These are phyloP conservation scores for Aquilaria agallochum DNA, from an alignment of 441 rosid genomes.

Conservation along the genomic window DNA sequence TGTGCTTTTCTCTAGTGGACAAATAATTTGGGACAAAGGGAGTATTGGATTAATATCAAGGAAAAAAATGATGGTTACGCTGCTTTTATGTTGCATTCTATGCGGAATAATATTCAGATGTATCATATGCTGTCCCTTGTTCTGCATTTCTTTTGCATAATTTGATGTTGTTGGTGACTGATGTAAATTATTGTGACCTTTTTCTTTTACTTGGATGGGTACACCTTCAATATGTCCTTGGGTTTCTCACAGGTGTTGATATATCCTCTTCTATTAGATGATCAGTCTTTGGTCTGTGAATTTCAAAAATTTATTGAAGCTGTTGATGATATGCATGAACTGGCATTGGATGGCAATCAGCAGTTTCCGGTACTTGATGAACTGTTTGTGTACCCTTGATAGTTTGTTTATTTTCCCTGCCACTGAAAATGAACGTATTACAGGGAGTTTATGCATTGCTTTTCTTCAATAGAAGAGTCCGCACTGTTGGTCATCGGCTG, in stretches of 20 bases:
- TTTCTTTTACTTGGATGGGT: no score
- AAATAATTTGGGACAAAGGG: no score
- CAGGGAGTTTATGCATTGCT: conserved; percentile 96
- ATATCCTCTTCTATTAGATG: conserved; percentile 90
- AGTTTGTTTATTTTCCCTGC: conserved; percentile 8
- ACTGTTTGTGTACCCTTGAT: conserved; percentile 16
- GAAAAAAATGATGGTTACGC: no score
- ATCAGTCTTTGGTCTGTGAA: conserved; percentile 70
- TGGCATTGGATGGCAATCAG: conserved; percentile 90
- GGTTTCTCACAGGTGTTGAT: conserved; percentile 69
- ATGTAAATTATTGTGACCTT: no score
- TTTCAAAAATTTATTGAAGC: conserved; percentile 89
- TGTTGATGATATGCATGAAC: conserved; percentile 88
- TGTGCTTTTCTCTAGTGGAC: no score
- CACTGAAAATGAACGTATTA: conserved; percentile 17
- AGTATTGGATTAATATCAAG: no score
- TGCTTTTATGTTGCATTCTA: no score
- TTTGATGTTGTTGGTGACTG: no score
- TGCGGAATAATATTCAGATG: no score
- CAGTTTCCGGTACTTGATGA: conserved; percentile 75
- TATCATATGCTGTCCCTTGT: no score
- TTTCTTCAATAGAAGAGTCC: conserved; percentile 91
- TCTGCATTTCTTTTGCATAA: no score
- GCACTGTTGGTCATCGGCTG: conserved; percentile 80
- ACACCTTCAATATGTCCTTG: no score